Evolutionary conservation across 805 yeast species (phyloP), one percentile per base, ranked within the genome.

Genomic region (Hanseniaspora lindneri): DNA sequence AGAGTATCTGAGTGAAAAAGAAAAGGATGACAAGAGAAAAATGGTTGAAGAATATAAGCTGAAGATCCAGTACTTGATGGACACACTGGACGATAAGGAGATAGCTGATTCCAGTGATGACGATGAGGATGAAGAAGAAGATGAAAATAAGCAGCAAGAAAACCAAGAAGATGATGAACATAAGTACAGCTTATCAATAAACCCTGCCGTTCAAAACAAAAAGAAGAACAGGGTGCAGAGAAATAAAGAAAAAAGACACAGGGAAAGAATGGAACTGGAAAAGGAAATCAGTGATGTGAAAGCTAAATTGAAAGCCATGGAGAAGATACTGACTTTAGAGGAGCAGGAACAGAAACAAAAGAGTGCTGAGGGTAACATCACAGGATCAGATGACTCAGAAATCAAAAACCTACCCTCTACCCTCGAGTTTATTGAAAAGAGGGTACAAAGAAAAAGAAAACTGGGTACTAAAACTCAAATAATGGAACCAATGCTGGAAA

Each of bases 161-260:
- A 66, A 54, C 1, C 66, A 60, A 3, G 63, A 53, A 9, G 58
- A 56, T 7, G 63, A 62, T 14, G 66, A 64, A 50, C 67, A 60
- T 54, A 66, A 65, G 52, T n/a, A n/a, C n/a, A n/a, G n/a, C n/a
- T 65, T 87, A 20, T 86, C 96, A 0, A 66, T 80, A 20, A 88
- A 87, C 61, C 76, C 77, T 42, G 83, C 85, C 3, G 83, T 80
- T 3, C 66, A 66, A 51, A 69, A 68, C 44, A 83, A 79, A 62
- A 80, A 76, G 59, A 88, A 88, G 67, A 85, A 94, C 14, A 75
- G 75, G 56, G 64, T 82, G 13, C 81, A 83, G 66, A 76, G 95
- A 67, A 85, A 86, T 60, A 79, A 65, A 56, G 76, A 78, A 57
- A 75, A 72, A 53, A 74, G 73, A 55, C 81, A 79, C 56, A 71